Evolutionary conservation across 2,329 filamentous ascomycete species (phyloP).

Genomic region (Arachnopeziza araneosa): DNA sequence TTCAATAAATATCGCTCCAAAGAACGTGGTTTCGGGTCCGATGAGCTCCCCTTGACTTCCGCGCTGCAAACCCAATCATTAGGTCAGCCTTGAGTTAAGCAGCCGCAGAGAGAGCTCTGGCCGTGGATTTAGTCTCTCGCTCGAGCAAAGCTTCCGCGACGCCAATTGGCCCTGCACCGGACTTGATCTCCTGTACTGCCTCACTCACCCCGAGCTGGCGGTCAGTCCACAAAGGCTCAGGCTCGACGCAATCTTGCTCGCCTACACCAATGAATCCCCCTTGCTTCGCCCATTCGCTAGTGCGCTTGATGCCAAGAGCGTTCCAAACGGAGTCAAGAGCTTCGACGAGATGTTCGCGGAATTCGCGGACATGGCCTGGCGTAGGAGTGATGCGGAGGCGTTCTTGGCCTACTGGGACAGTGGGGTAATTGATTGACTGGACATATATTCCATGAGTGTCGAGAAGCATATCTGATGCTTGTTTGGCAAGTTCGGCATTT

Average conservation of each 20-base stretch:
- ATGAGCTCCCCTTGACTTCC: constrained; percentile 23
- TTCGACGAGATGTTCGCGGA: constrained; percentile 77
- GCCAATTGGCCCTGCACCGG: constrained; percentile 34
- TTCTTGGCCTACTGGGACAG: constrained; percentile 96
- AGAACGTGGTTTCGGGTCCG: constrained; percentile 32
- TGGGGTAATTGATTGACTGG: constrained; percentile 98
- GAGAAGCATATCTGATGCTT: constrained; percentile 86
- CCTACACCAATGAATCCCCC: constrained; percentile 96
- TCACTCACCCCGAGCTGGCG: constrained; percentile 75
- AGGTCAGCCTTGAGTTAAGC: constrained; percentile 20
- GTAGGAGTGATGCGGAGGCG: constrained; percentile 93
- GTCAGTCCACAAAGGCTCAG: constrained; percentile 84
- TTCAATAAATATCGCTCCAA: constrained; percentile 20
- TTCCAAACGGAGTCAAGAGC: constrained; percentile 86
- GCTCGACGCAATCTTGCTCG: constrained; percentile 53
- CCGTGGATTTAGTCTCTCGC: constrained; percentile 40
- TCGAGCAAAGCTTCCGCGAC: constrained; percentile 56
- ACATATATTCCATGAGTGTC: constrained; percentile 92
- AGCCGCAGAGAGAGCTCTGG: constrained; percentile 30
- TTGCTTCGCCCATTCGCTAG: constrained; percentile 82
- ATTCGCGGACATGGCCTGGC: constrained; percentile 80
- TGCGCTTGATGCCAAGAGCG: constrained; percentile 84
- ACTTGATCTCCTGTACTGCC: constrained; percentile 55
- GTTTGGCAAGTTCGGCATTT: constrained; percentile 86
- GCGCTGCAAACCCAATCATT: neutral